phyloP scores from a whole-genome alignment of 1,284 basidiomycete genomes.

The Caloboletus firmus region DNA sequence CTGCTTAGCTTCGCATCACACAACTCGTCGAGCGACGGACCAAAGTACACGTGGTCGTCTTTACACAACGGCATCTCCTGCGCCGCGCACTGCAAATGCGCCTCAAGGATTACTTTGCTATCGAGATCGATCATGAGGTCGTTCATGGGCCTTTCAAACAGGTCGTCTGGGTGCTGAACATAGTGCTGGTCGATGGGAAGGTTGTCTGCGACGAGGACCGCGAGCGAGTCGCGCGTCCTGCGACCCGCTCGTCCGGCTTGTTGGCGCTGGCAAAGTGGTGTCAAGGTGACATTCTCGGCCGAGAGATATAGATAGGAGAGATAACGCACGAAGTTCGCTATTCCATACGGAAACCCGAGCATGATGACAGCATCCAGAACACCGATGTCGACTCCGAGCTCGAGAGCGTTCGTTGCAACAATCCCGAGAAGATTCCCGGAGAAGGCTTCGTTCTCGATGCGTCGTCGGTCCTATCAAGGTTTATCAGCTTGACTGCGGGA shows the following conservation, averaged over 20 bases:
- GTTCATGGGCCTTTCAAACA: constrained; percentile 63
- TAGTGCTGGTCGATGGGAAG: constrained; percentile 81
- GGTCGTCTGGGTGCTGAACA: constrained; percentile 65
- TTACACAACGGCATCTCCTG: constrained; percentile 80
- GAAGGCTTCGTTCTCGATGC: constrained; percentile 86
- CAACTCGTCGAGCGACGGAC: constrained; percentile 52
- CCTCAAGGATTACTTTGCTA: constrained; percentile 77
- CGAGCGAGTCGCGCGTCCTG: constrained; percentile 79
- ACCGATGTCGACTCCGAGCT: constrained; percentile 91
- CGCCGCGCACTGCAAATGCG: constrained; percentile 86
- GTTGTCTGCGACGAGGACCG: constrained; percentile 72
- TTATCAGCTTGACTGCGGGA: constrained; percentile 1
- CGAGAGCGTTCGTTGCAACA: constrained; percentile 87
- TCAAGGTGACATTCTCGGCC: neutral
- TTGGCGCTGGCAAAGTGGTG: constrained; percentile 57
- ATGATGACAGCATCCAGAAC: constrained; percentile 87
- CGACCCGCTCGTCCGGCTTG: constrained; percentile 89
- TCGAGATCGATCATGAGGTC: constrained; percentile 73
- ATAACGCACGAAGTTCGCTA: constrained; percentile 70
- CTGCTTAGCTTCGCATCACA: constrained; percentile 56
- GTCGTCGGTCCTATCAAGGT: constrained; percentile 66
- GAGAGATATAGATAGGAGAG: constrained; percentile 1
- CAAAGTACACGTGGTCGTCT: constrained; percentile 76
- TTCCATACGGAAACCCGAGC: constrained; percentile 80
- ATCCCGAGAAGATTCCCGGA: constrained; percentile 81